Percentiles rank a stretch among this genome's conserved stretches.
These are phyloP conservation scores for Pseudohalonectria lignicola DNA, from an alignment of 2,329 filamentous ascomycete genomes.

Conservation along the genomic window DNA sequence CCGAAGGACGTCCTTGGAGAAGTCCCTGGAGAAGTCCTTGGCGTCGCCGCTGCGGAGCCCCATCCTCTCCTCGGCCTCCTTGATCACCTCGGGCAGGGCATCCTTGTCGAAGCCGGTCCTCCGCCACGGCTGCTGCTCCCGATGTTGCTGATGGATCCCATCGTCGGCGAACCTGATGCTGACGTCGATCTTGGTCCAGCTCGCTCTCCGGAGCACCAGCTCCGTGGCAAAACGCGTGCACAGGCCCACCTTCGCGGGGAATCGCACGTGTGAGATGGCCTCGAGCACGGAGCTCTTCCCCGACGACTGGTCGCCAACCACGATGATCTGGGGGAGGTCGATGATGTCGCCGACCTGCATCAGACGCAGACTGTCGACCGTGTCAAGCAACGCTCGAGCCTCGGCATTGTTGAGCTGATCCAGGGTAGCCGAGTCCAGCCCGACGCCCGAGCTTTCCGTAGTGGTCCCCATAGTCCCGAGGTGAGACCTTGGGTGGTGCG, in stretches of 20 bases:
- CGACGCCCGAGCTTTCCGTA: too few relatives aligned
- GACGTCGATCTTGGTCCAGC: constrained; percentile 20
- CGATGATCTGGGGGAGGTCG: constrained; percentile 32
- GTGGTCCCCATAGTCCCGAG: too few relatives aligned
- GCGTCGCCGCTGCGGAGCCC: background rate
- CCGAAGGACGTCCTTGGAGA: constrained; percentile 33
- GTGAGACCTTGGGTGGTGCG: too few relatives aligned
- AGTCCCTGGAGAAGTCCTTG: too few relatives aligned
- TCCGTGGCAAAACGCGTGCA: constrained; percentile 54
- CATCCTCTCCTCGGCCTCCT: constrained; percentile 28
- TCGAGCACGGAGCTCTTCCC: constrained; percentile 56
- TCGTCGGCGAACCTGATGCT: constrained; percentile 12
- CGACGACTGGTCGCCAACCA: constrained; percentile 47
- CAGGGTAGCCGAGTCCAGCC: background rate
- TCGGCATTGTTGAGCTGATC: background rate
- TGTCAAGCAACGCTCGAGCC: background rate
- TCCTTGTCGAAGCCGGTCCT: constrained; percentile 8
- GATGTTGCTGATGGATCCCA: too few relatives aligned
- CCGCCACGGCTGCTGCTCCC: too few relatives aligned
- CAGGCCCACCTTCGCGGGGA: constrained; percentile 43
- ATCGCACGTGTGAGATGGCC: constrained; percentile 48
- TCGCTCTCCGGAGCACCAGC: constrained; percentile 39
- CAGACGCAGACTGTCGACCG: background rate
- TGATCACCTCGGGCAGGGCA: constrained; percentile 36
- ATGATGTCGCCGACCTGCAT: background rate